Base-by-base conservation (phyloP, 75 land plant genomes). In the Cupressus sempervirens region DNA sequence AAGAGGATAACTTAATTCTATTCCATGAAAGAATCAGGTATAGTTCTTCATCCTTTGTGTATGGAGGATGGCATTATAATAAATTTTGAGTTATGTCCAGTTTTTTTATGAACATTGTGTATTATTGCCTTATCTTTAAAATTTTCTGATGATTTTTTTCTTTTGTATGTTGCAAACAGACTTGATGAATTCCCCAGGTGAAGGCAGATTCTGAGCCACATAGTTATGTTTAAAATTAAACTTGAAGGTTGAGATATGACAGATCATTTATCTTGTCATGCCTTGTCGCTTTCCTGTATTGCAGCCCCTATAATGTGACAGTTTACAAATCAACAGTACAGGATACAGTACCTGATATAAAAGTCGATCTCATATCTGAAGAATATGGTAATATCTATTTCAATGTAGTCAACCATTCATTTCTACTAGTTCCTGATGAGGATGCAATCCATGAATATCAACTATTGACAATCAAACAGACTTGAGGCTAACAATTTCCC, bases 21-120 rank as follows among this genome's bases (percentile, higher is more conserved):
- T 95, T 89, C 85, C 94, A 94, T 90, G 99, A 97, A 80, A 97
- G 91, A 89, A 92, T 97, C 92, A 94, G 99, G 99, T 97, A 80
- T 34, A 40, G 26, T 76, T 29, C 54, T 45, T 58, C 3, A 54
- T 35, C 85, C 36, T 76, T 82, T 34, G 6, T 20, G 34, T 29
- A 26, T 45, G 46, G 83, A 81, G 43, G 40, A 18, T 38, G 52
- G 18, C 43, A 15, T 53, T 32, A 16, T 15, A 75, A 35, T 75
- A 76, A 76, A 20, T n/a, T 45, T n/a, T 45, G 30, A 79, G n/a
- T 7, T 45, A 12, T 45, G 20, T 26, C 32, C 9, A 79, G 13
- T 45, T 79, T 43, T 30, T 79, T 43, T 70, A 45, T 16, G 84
- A 70, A 32, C 53, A 52, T 82, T 14, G 62, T 82, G 29, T 34